Evolutionary conservation across 169 alveolate genomes (phyloP).

Genomic region (Eimeria necatrix): DNA sequence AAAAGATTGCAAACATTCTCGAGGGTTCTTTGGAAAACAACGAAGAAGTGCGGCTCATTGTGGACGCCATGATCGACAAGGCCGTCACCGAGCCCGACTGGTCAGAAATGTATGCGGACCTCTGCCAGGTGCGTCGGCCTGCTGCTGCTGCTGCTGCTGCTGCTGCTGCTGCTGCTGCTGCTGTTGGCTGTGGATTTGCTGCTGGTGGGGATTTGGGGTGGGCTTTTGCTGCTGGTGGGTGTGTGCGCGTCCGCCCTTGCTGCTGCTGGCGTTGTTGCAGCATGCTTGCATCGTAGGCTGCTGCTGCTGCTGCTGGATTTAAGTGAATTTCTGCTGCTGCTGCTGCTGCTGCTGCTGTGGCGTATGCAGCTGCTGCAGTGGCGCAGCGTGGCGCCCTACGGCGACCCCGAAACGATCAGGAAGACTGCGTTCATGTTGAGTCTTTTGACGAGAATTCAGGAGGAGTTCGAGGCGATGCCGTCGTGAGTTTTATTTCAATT

Average conservation of each 20-base stretch:
- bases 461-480: conserved; percentile 79
- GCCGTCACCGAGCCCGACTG: conserved; percentile 95
- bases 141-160: conserved; percentile 57
- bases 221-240: background rate
- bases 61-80: conserved; percentile 83
- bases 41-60: conserved; percentile 71
- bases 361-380: conserved; percentile 74
- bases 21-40: conserved; percentile 74
- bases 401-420: conserved; percentile 65
- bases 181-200: background rate
- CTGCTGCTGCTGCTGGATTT: background rate
- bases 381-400: conserved; percentile 74
- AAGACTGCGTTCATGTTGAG: conserved; percentile 75
- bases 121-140: conserved; percentile 84
- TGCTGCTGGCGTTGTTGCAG: background rate
- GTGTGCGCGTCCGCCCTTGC: background rate
- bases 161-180: background rate
- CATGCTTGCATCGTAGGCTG: background rate
- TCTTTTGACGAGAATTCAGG: conserved; percentile 69
- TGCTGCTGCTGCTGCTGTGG: background rate
- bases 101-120: conserved; percentile 96
- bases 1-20: conserved; percentile 91
- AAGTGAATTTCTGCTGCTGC: background rate
- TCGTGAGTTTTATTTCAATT: background rate
- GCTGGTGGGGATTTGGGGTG: background rate